Conservation (phyloP, 495 filamentous ascomycete genomes). For the Trichoderma asperelloides region DNA sequence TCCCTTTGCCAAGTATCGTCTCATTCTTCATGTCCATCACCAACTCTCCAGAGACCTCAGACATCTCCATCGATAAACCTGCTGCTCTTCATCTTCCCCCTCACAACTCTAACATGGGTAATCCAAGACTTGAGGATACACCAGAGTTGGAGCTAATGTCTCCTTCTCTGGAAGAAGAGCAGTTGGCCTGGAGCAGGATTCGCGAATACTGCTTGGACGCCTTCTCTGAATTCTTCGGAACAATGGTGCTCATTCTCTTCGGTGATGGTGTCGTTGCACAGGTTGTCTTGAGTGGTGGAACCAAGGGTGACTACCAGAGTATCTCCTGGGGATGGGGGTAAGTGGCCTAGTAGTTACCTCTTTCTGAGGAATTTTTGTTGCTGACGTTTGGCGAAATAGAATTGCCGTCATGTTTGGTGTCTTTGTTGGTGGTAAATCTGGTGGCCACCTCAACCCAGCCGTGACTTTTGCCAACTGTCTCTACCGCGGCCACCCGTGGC, state of each 20-base stretch:
- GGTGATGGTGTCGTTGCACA: slow-evolving; percentile 55
- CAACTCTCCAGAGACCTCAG: neutral
- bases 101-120: neutral
- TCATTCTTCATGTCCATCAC: neutral
- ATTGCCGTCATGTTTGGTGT: slow-evolving; percentile 59
- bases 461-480: slow-evolving; percentile 56
- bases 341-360: slow-evolving; percentile 16
- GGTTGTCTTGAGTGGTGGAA: slow-evolving; percentile 40
- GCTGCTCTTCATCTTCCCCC: neutral
- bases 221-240: slow-evolving; percentile 56
- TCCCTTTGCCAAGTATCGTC: neutral
- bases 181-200: slow-evolving; percentile 35
- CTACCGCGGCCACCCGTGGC: slow-evolving; percentile 54
- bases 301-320: slow-evolving; percentile 48
- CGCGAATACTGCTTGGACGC: slow-evolving; percentile 42
- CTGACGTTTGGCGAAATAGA: slow-evolving; percentile 11
- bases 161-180: neutral
- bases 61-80: neutral
- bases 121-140: neutral
- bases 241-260: slow-evolving; percentile 54
- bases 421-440: slow-evolving; percentile 49
- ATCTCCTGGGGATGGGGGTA: slow-evolving; percentile 51
- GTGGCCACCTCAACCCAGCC: slow-evolving; percentile 57
- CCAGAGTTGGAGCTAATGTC: neutral
- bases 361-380: neutral